phyloP scores from a whole-genome alignment of 192 early-diverging fungal species.

The Coemansia sp. region DNA sequence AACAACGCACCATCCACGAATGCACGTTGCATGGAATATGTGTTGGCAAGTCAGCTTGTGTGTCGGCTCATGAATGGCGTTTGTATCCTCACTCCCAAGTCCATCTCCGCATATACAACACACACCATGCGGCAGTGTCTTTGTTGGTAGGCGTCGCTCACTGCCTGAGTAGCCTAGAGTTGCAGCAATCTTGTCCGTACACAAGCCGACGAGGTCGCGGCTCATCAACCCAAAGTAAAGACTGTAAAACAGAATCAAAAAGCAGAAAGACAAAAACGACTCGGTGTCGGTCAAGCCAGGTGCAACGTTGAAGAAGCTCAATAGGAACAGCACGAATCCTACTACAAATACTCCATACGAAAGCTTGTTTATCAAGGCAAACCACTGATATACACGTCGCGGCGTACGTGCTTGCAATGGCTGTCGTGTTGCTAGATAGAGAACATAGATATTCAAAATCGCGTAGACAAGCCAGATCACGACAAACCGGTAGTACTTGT shows the following conservation, averaged over 20 bases:
- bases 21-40: slow-evolving; percentile 53
- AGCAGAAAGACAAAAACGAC: slow-evolving; percentile 18
- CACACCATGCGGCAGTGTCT: slow-evolving; percentile 25
- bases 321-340: slow-evolving; percentile 25
- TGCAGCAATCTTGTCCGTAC: slow-evolving; percentile 47
- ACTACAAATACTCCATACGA: slow-evolving; percentile 38
- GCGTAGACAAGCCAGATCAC: slow-evolving; percentile 35
- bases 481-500: slow-evolving; percentile 40
- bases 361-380: slow-evolving; percentile 45
- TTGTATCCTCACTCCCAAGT: slow-evolving; percentile 8
- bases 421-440: slow-evolving; percentile 37
- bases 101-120: slow-evolving; percentile 46
- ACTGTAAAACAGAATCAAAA: slow-evolving; percentile 42
- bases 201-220: slow-evolving; percentile 47
- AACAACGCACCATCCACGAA: slow-evolving; percentile 55
- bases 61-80: slow-evolving; percentile 21
- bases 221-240: slow-evolving; percentile 51
- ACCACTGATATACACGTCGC: slow-evolving; percentile 50
- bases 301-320: slow-evolving; percentile 40
- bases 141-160: slow-evolving; percentile 29
- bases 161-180: slow-evolving; percentile 41
- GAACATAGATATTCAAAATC: slow-evolving; percentile 25
- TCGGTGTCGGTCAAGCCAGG: slow-evolving; percentile 46
- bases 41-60: slow-evolving; percentile 42
- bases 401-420: slow-evolving; percentile 41